Base-by-base conservation (phyloP, 345 rosid genomes). In the Gossypium raimondii region DNA sequence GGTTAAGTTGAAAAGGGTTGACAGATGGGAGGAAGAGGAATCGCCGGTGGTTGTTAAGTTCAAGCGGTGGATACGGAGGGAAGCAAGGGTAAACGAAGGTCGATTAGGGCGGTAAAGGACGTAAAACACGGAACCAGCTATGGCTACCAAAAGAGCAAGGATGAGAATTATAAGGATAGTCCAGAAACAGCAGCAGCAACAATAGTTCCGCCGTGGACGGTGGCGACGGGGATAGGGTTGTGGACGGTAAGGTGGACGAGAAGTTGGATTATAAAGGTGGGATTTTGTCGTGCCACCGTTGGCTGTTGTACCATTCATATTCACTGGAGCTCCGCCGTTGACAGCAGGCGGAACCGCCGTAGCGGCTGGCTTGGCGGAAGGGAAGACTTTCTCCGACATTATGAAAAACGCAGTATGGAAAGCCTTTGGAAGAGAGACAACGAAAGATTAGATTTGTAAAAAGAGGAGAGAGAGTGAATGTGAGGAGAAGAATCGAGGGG, bases 101-200 rank as follows among this genome's bases (percentile, higher is more conserved):
- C 92, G 88, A 68, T 87, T 92, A 3, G 97, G 97, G 27, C 78
- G 94, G 84, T 90, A 90, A 74, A 94, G 87, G 67, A 89, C 82
- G 83, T 92, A 94, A 25, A 89, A 82, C 11, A 91, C 95, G 2
- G 93, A 86, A 6, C 90, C 94, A 55, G 94, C 85, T 18, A 89
- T 92, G 63, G 89, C 85, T 1, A 86, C 87, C 7, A 93, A 51
- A 57, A 95, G 87, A 70, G 90, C 83, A 47, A 93, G 73, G 75
- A 91, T 64, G 13, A 95, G 88, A 58, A 91, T 9, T 18, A 86
- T 9, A 38, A 95, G 88, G 44, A 91, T 77, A 27, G 87, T 76
- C 99, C 99, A 95, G 85, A 93, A 93, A 83, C 92, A 91, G 70
- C 85, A 90, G 74, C 99, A 88, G 72, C 98, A 95, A 85, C 97